Conservation (phyloP, 805 yeast species). For the Yamadazyma phyllophila region DNA sequence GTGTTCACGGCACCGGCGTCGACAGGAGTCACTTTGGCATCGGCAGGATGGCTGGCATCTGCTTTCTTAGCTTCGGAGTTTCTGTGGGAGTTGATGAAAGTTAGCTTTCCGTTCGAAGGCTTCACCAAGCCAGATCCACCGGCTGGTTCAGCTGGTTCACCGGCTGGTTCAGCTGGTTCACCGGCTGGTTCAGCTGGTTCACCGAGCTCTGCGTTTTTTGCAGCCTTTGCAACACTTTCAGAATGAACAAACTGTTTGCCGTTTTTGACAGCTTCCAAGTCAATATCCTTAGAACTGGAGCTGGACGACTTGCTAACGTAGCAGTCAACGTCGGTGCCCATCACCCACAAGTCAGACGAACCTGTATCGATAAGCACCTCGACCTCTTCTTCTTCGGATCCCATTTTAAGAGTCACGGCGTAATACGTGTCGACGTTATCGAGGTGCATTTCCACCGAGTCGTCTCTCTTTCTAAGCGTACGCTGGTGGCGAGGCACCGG, state of each 20-base stretch:
- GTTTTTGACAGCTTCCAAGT: not conserved
- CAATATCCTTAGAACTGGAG: not conserved
- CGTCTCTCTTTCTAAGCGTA: conserved; percentile 8
- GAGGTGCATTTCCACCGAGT: conserved; percentile 11
- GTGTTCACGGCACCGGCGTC: not conserved
- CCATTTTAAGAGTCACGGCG: conserved; percentile 24
- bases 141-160: too few relatives aligned
- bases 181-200: too few relatives aligned
- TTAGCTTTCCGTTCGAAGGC: too few relatives aligned
- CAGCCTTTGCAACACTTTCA: too few relatives aligned
- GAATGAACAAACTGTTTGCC: not conserved
- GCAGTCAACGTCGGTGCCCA: conserved; percentile 30
- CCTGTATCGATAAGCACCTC: conserved; percentile 41
- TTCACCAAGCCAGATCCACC: too few relatives aligned
- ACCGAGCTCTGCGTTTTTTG: too few relatives aligned
- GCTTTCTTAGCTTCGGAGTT: too few relatives aligned
- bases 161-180: too few relatives aligned
- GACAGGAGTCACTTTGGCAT: too few relatives aligned
- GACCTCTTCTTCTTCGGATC: conserved; percentile 26
- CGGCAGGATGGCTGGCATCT: too few relatives aligned
- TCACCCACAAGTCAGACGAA: conserved; percentile 43
- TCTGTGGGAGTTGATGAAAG: too few relatives aligned
- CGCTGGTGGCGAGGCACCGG: not conserved
- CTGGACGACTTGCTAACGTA: not conserved
- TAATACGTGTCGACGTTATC: conserved; percentile 28